Percentiles rank a stretch among this genome's conserved stretches.
These are phyloP conservation scores for Aspergillus asperescens DNA, from an alignment of 495 filamentous ascomycete species.

Conservation along the genomic window DNA sequence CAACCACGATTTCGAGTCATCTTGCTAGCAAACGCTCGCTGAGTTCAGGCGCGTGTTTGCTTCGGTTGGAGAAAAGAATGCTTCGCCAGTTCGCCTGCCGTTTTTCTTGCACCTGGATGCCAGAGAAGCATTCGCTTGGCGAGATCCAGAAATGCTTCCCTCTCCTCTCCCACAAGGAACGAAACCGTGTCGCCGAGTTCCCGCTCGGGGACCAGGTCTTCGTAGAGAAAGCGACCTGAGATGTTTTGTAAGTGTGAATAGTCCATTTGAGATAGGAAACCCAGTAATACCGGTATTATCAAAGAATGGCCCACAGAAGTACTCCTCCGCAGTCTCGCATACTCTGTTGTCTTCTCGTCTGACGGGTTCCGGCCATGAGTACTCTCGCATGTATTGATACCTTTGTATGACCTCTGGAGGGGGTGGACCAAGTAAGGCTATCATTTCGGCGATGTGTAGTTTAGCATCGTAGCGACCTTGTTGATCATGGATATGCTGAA, in stretches of 20 bases:
- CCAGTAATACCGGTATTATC: constrained; percentile 17
- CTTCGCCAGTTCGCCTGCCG: constrained; percentile 29
- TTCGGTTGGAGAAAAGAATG: constrained; percentile 39
- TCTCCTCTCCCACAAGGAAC: constrained; percentile 35
- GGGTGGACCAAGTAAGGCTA: constrained; percentile 39
- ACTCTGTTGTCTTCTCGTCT: constrained; percentile 10
- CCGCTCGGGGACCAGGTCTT: constrained; percentile 19
- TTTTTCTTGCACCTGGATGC: constrained; percentile 32
- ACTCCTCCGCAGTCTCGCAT: constrained; percentile 14
- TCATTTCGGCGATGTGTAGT: constrained; percentile 37
- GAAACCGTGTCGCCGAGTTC: constrained; percentile 13
- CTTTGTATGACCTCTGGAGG: constrained; percentile 29
- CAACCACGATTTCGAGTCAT: no score
- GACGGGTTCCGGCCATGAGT: constrained; percentile 18
- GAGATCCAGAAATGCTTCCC: constrained; percentile 37
- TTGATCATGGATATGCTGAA: constrained; percentile 24
- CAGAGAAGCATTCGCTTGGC: constrained; percentile 39
- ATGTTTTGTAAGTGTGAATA: background rate
- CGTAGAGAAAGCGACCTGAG: constrained; percentile 19
- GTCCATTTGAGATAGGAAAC: no score
- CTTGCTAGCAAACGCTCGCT: no score
- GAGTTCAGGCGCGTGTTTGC: no score
- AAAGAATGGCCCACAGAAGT: constrained; percentile 25
- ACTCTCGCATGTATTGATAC: constrained; percentile 14
- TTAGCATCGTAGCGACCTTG: constrained; percentile 21